Evolutionary conservation across 192 early-diverging fungal species (phyloP).

Genomic region (Phycomyces blakesleeanus): DNA sequence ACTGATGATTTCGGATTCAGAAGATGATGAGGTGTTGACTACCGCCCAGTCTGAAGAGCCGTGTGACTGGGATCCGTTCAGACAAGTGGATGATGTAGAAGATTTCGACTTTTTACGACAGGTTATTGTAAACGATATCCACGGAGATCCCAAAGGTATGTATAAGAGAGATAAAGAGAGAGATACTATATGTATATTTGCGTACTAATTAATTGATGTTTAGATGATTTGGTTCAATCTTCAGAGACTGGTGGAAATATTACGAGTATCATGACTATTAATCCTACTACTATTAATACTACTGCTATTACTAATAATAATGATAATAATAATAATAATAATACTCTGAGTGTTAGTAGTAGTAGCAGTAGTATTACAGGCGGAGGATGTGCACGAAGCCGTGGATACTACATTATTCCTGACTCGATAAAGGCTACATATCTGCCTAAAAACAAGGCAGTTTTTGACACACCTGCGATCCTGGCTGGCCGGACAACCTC

Average conservation of each 20-base stretch:
- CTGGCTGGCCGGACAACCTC: slow-evolving; percentile 45
- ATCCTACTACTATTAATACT: too few relatives aligned
- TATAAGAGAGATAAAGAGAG: too few relatives aligned
- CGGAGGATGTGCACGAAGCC: slow-evolving; percentile 75
- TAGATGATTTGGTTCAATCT: slow-evolving; percentile 8
- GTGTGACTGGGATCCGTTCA: slow-evolving; percentile 32
- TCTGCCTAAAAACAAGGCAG: slow-evolving; percentile 44
- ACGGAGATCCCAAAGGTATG: not conserved
- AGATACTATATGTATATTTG: not conserved
- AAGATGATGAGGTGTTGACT: not conserved
- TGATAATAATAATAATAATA: too few relatives aligned
- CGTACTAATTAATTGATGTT: slow-evolving; percentile 17
- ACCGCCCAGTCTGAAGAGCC: not conserved
- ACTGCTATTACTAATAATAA: too few relatives aligned
- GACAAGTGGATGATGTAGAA: slow-evolving; percentile 34
- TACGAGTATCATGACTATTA: too few relatives aligned
- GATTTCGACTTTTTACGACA: slow-evolving; percentile 44
- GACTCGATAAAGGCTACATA: slow-evolving; percentile 63
- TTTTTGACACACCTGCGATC: slow-evolving; percentile 25
- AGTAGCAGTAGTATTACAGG: slow-evolving; percentile 15
- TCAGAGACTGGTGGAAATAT: too few relatives aligned
- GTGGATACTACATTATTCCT: slow-evolving; percentile 72
- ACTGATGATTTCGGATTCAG: not conserved
- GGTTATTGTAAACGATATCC: slow-evolving; percentile 31
- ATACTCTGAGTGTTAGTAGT: too few relatives aligned